Conservation (phyloP, 2,329 filamentous ascomycete genomes). For the Aspergillus versicolor region DNA sequence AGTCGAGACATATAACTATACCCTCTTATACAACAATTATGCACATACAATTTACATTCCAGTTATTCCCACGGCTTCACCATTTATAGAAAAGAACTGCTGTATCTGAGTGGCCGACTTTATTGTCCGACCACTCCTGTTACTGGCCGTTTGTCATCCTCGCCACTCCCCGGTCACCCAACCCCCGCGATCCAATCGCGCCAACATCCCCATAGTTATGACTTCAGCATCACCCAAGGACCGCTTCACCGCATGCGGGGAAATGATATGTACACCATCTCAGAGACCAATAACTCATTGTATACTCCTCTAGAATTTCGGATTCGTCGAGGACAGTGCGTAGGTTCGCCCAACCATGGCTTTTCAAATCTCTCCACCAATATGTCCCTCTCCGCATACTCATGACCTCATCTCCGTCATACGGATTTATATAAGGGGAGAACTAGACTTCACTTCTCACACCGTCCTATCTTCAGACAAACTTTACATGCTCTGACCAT, state of each 20-base stretch:
- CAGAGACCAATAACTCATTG: not conserved
- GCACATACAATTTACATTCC: not conserved
- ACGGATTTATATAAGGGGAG: not conserved
- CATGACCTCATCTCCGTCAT: slow-evolving; percentile 9
- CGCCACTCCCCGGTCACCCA: not conserved
- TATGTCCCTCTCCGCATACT: not conserved
- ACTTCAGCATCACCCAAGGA: not conserved
- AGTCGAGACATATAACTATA: not conserved
- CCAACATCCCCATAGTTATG: not conserved
- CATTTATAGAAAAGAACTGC: not conserved
- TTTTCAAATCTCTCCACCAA: not conserved
- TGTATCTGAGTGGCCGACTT: not conserved
- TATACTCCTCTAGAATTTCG: not conserved
- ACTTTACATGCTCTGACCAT: not conserved
- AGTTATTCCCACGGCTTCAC: not conserved
- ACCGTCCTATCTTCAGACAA: not conserved
- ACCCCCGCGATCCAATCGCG: not conserved
- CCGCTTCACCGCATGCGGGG: not conserved
- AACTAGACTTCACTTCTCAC: not conserved
- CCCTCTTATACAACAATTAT: not conserved
- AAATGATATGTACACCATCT: not conserved
- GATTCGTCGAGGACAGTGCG: not conserved
- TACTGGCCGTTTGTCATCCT: not conserved
- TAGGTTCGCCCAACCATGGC: not conserved
- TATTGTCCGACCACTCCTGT: not conserved